Base-by-base conservation (phyloP, 202 grass and related monocot genomes). In the Brachypodium distachyon region DNA sequence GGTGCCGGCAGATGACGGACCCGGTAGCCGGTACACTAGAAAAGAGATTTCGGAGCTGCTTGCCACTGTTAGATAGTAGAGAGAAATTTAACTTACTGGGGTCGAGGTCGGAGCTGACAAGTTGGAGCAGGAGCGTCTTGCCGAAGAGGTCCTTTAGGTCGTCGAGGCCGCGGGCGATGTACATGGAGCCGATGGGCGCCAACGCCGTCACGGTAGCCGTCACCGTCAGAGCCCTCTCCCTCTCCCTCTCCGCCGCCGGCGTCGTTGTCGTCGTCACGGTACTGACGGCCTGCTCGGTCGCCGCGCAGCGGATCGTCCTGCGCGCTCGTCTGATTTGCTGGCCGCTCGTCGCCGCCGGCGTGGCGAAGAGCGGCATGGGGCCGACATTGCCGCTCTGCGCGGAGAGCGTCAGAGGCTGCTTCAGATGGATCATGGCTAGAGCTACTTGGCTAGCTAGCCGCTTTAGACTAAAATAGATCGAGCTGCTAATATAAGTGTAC, bases 91-190 rank as follows among this genome's bases (percentile, higher is more conserved):
- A 28, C 81, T 79, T 83, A 96, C 92, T 72, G 28, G 84, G 59
- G 80, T 96, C 92, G 21, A 92, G 78, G 59, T 89, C 87, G 25
- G 67, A 72, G 87, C 92, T 91, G 43, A 96, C 71, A 63, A 96
- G 89, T 82, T 94, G 82, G 10, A 94, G 68, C 11, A 76, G 67
- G n/a, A 94, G 72, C 23, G 67, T 72, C 72, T 83, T 83, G 28
- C 92, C 89, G 23, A 92, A 12, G 77, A 89, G 73, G 73, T 96
- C 93, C 40, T 46, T 17, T 37, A 96, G 42, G 84, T 90, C 86
- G 79, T 96, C 93, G 65, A 89, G 47, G 40, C 73, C 88, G n/a
- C 84, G 84, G 27, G 69, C 9, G 27, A 77, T 18, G 73, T 92
- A 83, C 18, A 78, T n/a, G 25, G 69, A 85, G 22, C n/a, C n/a